Base-by-base conservation (phyloP, 2,329 filamentous ascomycete species). In the Fusarium decemcellulare region DNA sequence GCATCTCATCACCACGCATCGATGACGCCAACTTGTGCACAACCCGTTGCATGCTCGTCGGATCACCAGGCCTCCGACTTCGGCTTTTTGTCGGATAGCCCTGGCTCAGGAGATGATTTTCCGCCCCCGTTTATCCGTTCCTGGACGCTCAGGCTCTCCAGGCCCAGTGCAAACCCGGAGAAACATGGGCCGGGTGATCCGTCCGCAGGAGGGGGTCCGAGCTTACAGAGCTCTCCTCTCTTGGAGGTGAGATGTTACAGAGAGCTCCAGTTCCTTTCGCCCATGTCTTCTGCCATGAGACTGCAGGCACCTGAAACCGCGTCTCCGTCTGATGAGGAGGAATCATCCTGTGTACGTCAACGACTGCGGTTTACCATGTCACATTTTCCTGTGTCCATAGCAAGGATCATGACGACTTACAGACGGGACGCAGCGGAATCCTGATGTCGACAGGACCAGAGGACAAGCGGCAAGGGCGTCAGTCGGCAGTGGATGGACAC, bases 181-280 rank as follows among this genome's bases (percentile, higher is more conserved):
- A 70, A 70, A 70, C 67, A 23, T 40, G 23, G 11, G 54, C 67
- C 67, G 67, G 36, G 30, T 29, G 34, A 37, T 53, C 67, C 67
- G 63, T 42, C 37, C 23, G 42, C 42, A 58, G 58, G 23, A 23
- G 29, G 30, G 52, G 59, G 67, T 51, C 59, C 46, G 42, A 70
- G 67, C 67, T 67, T 18, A 52, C 34, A 36, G 34, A 61, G 61
- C 55, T 65, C 8, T 48, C 47, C 51, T 61, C 18, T 53, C 43
- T 27, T 48, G 23, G 42, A 60, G 47, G 62, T 70, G 67, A 69
- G 53, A 70, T 69, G 37, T 60, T 70, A 67, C 66, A 67, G 57
- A 62, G 56, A 50, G 46, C 46, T 59, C 46, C 36, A 67, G 62
- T 56, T 63, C 66, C 62, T 52, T 70, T 67, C 53, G 67, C 43